Conservation (phyloP, 2,329 filamentous ascomycete species). For the Dactylellina drechsleri region DNA sequence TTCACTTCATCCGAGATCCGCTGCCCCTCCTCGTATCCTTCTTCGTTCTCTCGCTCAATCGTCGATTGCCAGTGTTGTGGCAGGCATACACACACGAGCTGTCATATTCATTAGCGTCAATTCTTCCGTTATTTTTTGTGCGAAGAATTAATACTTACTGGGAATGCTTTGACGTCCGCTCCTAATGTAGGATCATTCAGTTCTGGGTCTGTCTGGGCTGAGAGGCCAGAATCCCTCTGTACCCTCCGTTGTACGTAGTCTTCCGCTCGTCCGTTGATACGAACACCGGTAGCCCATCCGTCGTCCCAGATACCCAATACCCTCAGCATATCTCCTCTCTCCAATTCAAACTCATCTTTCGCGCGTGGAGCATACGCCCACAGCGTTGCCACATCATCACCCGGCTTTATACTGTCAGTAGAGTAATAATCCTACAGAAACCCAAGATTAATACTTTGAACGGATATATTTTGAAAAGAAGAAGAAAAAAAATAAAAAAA, state of each 20-base stretch:
- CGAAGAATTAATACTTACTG: conserved; percentile 59
- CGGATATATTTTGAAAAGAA: neutral
- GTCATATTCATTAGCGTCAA: conserved; percentile 55
- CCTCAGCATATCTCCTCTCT: conserved; percentile 97
- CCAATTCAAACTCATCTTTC: conserved; percentile 89
- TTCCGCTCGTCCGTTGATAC: conserved; percentile 83
- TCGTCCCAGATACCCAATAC: conserved; percentile 99
- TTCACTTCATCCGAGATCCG: conserved; percentile 43
- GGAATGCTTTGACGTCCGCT: conserved; percentile 52
- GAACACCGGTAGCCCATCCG: conserved; percentile 91
- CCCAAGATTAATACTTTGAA: neutral
- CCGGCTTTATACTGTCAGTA: conserved; percentile 91
- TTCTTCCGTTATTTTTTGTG: conserved; percentile 9
- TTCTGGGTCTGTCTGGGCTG: conserved; percentile 67
- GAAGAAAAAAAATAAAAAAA: no score
- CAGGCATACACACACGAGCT: conserved; percentile 89
- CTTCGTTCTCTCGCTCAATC: conserved; percentile 78
- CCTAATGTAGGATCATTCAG: conserved; percentile 51
- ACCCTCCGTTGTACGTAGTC: conserved; percentile 83
- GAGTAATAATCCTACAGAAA: conserved; percentile 83
- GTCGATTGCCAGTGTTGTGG: conserved; percentile 97
- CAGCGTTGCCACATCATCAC: conserved; percentile 86
- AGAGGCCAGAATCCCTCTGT: conserved; percentile 93
- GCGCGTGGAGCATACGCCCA: conserved; percentile 98
- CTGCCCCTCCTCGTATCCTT: conserved; percentile 31